Conservation (phyloP, 139 green algal genomes). For the Pycnococcus provasolii region DNA sequence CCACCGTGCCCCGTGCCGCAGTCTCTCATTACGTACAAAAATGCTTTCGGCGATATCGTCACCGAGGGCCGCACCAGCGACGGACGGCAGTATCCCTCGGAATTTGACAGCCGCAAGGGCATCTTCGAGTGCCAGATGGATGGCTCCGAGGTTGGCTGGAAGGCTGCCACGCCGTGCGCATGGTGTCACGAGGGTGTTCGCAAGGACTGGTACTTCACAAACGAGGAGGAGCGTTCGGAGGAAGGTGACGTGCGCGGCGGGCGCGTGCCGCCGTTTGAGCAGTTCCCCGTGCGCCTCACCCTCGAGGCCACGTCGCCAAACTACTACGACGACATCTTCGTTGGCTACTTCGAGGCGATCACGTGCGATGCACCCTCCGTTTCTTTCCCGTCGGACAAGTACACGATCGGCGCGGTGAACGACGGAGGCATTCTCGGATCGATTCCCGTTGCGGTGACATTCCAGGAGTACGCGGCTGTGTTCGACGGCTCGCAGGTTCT, state of each 20-base stretch:
- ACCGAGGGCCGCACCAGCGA: too few relatives aligned
- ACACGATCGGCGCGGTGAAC: slow-evolving; percentile 18
- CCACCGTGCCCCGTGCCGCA: too few relatives aligned
- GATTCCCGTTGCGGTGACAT: slow-evolving; percentile 12
- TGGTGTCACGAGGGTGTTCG: background rate
- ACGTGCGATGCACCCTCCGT: slow-evolving; percentile 9
- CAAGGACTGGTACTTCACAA: background rate
- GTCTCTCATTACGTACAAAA: too few relatives aligned
- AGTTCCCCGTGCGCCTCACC: background rate
- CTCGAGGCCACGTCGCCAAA: background rate
- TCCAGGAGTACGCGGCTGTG: slow-evolving; percentile 15
- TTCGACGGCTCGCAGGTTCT: background rate
- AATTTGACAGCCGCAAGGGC: too few relatives aligned
- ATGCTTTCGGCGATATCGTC: too few relatives aligned
- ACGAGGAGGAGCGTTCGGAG: background rate
- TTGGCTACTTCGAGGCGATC: slow-evolving; percentile 14
- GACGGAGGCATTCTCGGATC: slow-evolving; percentile 12
- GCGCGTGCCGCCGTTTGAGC: background rate
- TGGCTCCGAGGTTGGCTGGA: too few relatives aligned
- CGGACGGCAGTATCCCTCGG: too few relatives aligned
- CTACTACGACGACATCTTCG: slow-evolving; percentile 10
- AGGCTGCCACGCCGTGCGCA: background rate
- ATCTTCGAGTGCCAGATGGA: too few relatives aligned
- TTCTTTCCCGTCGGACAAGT: slow-evolving; percentile 13
- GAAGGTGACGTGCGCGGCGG: background rate